phyloP scores from a whole-genome alignment of 495 filamentous ascomycete species.

The Penicillium maclennaniae region DNA sequence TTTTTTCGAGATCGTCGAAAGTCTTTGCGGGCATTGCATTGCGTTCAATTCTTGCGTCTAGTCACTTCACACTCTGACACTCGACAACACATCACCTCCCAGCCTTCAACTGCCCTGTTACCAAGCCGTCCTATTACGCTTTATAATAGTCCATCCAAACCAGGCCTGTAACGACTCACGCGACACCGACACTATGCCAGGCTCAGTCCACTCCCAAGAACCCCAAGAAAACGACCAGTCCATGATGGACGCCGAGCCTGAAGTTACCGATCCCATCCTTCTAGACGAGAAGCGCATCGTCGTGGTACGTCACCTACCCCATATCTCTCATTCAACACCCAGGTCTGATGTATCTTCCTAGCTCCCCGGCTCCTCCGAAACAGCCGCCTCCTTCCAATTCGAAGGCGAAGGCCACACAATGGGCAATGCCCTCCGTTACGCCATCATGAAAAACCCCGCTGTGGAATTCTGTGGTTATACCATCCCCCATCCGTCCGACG shows the following conservation, averaged over 20 bases:
- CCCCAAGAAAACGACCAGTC: constrained; percentile 36
- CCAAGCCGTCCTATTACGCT: neutral
- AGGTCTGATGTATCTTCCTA: constrained; percentile 21
- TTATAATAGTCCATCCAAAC: neutral
- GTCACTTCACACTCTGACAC: neutral
- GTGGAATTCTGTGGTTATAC: constrained; percentile 98
- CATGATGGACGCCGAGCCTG: constrained; percentile 51
- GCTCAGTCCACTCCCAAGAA: constrained; percentile 41
- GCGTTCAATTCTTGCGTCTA: neutral
- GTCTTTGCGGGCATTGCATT: constrained; percentile 5
- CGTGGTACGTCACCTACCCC: constrained; percentile 43
- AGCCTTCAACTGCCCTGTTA: neutral
- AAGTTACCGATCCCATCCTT: constrained; percentile 37
- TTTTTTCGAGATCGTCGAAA: constrained; percentile 23
- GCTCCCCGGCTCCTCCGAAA: constrained; percentile 68
- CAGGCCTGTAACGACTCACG: neutral
- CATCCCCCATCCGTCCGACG: constrained; percentile 93
- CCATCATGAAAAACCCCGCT: constrained; percentile 97
- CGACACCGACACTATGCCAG: constrained; percentile 31
- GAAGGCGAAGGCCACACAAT: constrained; percentile 89
- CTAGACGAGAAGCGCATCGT: constrained; percentile 52
- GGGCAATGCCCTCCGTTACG: constrained; percentile 87
- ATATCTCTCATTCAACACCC: neutral
- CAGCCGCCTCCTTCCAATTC: constrained; percentile 82
- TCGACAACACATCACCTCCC: neutral